Evolutionary conservation across 352 stramenopile genomes (phyloP), one percentile per base, ranked within the genome.

Genomic region (Phytophthora sp.): DNA sequence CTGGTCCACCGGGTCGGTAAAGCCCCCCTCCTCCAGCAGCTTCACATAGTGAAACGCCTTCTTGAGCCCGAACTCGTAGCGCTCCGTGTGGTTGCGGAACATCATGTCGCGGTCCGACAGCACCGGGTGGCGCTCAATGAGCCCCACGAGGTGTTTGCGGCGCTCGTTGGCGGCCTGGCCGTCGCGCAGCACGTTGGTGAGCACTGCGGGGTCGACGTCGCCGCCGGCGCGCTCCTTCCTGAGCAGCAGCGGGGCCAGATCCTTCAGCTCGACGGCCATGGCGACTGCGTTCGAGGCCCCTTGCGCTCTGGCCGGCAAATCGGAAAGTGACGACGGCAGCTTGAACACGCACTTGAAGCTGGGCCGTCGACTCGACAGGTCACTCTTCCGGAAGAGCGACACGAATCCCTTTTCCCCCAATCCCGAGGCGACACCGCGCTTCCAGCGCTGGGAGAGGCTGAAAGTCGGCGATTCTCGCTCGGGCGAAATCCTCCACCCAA

Each of bases 151-250:
- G 39, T 81, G 30, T 46, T 86, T 86, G 55, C 75, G 72, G 1
- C 70, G 70, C 32, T 60, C 63, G 35, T 89, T 87, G 18, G 49
- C 28, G 11, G 54, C 54, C 20, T 66, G 45, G 27, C 64, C 59
- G 11, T 46, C 60, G 15, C 69, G 68, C 9, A 89, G 41, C 2
- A 87, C 15, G 32, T 66, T 54, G 6, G 76, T 72, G 45, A 87
- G 56, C 17, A 76, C 45, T 1, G 42, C 13, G 1, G 67, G 52
- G 62, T 86, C 39, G 5, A 86, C 52, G 60, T 89, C 58, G 4
- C 80, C 79, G 32, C 69, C 67, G n/a, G 69, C 59, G 21, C 79
- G 79, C 46, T 88, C 79, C 49, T 72, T 79, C 60, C 84, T 85
- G 44, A 88, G 70, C 50, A 84, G 59, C 44, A 84, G 62, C 38